These are phyloP conservation scores for Aspergillus heteromorphus DNA, from an alignment of 495 filamentous ascomycete species.

Conservation along the genomic window DNA sequence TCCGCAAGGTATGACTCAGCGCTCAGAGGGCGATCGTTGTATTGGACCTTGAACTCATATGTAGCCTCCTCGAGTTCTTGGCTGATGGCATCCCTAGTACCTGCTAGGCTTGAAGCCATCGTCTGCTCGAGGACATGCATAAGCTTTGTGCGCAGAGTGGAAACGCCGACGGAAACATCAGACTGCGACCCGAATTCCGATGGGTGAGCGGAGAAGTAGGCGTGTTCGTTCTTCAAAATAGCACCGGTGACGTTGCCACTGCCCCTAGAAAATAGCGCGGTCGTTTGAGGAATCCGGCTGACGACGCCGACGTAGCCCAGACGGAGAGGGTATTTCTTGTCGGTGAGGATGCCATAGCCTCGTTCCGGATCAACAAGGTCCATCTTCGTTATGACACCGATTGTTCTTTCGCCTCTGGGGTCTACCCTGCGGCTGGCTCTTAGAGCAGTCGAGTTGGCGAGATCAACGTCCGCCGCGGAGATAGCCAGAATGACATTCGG, in stretches of 20 bases:
- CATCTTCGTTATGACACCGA: constrained; percentile 99
- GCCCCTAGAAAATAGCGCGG: constrained; percentile 79
- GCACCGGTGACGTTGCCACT: constrained; percentile 73
- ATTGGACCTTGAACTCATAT: constrained; percentile 99
- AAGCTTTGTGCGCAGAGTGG: constrained; percentile 84
- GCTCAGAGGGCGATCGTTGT: constrained; percentile 91
- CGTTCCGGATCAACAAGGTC: constrained; percentile 85
- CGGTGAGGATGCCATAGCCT: constrained; percentile 69
- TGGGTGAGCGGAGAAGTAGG: constrained; percentile 82
- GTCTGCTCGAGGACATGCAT: constrained; percentile 97
- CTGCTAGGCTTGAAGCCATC: constrained; percentile 84
- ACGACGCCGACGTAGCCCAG: constrained; percentile 98
- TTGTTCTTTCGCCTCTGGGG: constrained; percentile 89
- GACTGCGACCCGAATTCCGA: constrained; percentile 69
- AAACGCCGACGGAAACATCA: constrained; percentile 70
- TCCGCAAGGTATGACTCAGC: constrained; percentile 96
- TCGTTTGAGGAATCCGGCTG: constrained; percentile 67
- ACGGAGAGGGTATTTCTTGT: constrained; percentile 89
- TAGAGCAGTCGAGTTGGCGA: constrained; percentile 93
- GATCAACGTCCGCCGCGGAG: constrained; percentile 93
- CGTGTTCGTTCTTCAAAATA: constrained; percentile 81
- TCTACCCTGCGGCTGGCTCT: constrained; percentile 88
- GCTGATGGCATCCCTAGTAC: constrained; percentile 84
- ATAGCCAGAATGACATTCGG: constrained; percentile 97
- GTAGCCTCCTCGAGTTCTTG: constrained; percentile 95